Conservation (phyloP, 108 stramenopile species). For the Nitzschia sp. region DNA sequence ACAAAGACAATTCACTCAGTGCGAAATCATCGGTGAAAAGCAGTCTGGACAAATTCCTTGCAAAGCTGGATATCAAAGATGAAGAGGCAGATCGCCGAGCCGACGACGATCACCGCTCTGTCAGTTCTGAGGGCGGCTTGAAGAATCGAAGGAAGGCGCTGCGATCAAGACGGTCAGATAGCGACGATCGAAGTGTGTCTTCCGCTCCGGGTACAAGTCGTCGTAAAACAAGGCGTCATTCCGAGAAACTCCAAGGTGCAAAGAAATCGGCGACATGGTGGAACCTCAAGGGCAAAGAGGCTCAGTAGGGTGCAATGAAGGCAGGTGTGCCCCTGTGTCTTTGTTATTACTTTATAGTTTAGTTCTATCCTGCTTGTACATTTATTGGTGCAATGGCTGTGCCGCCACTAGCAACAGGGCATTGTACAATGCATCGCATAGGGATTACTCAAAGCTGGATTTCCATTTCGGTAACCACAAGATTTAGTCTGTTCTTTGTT, state of each 20-base stretch:
- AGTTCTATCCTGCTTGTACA: too few species aligned
- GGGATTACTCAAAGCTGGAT: too few species aligned
- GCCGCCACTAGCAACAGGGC: too few species aligned
- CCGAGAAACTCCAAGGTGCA: neutral
- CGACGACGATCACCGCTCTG: slow-evolving; percentile 12
- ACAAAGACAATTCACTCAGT: neutral
- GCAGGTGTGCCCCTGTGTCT: too few species aligned
- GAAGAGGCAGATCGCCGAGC: neutral
- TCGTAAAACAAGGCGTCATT: neutral
- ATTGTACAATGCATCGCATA: too few species aligned
- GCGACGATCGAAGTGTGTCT: slow-evolving; percentile 3
- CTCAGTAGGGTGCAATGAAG: too few species aligned
- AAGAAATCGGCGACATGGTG: neutral
- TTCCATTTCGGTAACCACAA: too few species aligned
- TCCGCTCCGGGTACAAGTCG: slow-evolving; percentile 9
- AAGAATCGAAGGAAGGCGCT: slow-evolving; percentile 19
- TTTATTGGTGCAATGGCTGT: too few species aligned
- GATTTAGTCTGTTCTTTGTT: slow-evolving; percentile 57
- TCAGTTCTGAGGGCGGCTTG: neutral
- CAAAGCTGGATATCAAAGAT: neutral
- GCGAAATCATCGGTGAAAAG: slow-evolving; percentile 8
- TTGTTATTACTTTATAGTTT: too few species aligned
- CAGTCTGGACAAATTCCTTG: slow-evolving; percentile 19
- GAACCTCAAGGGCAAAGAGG: neutral
- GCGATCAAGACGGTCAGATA: neutral